Conservation (phyloP, 2,329 filamentous ascomycete genomes). For the Corinectria fuckeliana region DNA sequence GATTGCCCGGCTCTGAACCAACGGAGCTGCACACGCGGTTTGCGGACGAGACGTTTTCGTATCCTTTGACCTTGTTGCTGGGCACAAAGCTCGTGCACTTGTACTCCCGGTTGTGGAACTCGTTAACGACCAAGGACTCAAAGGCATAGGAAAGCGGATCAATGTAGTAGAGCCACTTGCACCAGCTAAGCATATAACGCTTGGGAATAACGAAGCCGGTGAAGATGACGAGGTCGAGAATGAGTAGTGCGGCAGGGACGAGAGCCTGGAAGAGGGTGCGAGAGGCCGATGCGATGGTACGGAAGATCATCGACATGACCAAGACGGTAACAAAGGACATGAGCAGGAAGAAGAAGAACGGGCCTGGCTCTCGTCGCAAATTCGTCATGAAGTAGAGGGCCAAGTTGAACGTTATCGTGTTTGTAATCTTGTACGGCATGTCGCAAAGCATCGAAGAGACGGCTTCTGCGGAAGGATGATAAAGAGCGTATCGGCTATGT, state of each 20-base stretch:
- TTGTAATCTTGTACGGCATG: constrained; percentile 78
- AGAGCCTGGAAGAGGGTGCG: constrained; percentile 40
- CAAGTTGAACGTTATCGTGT: constrained; percentile 78
- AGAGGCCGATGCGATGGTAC: constrained; percentile 40
- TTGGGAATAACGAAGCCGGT: constrained; percentile 73
- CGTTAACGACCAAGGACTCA: constrained; percentile 82
- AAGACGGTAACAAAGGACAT: constrained; percentile 76
- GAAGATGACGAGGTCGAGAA: constrained; percentile 62
- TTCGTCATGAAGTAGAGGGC: constrained; percentile 88
- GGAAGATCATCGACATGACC: constrained; percentile 71
- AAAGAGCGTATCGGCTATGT: constrained; percentile 83
- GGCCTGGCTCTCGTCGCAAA: constrained; percentile 72
- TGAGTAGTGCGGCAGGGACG: constrained; percentile 38
- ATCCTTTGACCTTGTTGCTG: constrained; percentile 31
- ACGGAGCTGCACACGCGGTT: constrained; percentile 54
- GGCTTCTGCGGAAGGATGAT: constrained; percentile 90
- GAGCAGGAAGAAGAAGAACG: constrained; percentile 87
- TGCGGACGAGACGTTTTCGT: constrained; percentile 26
- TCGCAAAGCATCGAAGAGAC: constrained; percentile 86
- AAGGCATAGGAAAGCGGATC: constrained; percentile 83
- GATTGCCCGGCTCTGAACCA: constrained; percentile 53
- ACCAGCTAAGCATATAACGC: constrained; percentile 79
- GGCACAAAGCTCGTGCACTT: constrained; percentile 56
- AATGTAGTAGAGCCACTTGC: constrained; percentile 82
- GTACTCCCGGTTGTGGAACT: constrained; percentile 74